Base-by-base conservation (phyloP, 164 flowering plant genomes). In the Buxus sempervirens region DNA sequence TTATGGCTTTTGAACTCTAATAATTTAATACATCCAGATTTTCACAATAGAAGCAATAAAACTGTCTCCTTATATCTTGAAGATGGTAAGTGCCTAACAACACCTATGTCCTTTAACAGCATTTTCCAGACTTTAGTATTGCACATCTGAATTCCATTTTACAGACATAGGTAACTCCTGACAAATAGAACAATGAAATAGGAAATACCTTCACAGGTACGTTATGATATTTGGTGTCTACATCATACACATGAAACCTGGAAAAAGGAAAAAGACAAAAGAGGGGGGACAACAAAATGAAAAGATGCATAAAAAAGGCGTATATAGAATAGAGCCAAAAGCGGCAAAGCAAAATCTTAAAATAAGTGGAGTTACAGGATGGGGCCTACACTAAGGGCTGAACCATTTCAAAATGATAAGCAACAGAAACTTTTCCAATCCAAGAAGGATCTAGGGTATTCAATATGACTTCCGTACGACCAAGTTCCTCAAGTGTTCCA, bases 401-500 rank as follows among this genome's bases (percentile, higher is more conserved):
- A 27, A 87, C 82, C n/a, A 76, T 85, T 83, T 91, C 97, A 79
- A 89, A 91, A 18, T 89, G 94, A 74, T 81, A 87, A n/a, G 81
- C 72, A 58, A 87, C 59, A 16, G 76, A 32, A 61, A 87, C 69
- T 77, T 91, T 91, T 59, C 74, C 72, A 67, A 91, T 87, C 97
- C 97, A 91, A 26, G 49, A 41, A 54, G 97, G 97, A 71, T 83
- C 75, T 69, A 91, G 68, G 57, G 57, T 75, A 75, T 91, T 87
- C 82, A 90, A 48, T 70, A 89, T 78, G 9, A 91, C 97, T 81
- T 91, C 97, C 12, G 97, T 87, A 25, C 97, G 87, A 20, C 94
- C 97, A 75, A 89, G 63, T 78, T 91, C 97, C 75, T 84, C 84
- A n/a, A 91, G 82, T 21, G 41, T 74, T 49, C 92, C 92, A 74